Base-by-base conservation (phyloP, 2,329 filamentous ascomycete genomes). In the Lasiodiplodia sp. region DNA sequence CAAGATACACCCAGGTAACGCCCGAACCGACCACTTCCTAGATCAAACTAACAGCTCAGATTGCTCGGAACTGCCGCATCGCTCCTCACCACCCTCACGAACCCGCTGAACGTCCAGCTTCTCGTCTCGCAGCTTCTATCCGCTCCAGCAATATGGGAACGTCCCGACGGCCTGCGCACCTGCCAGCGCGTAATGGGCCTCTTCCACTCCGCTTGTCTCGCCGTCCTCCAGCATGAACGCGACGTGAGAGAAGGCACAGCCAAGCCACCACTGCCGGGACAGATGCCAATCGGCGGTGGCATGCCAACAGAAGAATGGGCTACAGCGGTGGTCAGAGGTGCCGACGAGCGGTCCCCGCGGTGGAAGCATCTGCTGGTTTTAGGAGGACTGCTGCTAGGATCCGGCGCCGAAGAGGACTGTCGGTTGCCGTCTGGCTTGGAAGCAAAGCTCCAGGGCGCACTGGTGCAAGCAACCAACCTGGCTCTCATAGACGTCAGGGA, bases 351-450 rank as follows among this genome's bases (percentile, higher is more conserved):
- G 73, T 90, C 83, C 37, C 86, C 85, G 21, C 84, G 92, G 75
- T 97, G 93, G 93, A 90, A 93, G 78, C 94, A 97, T 78, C 80
- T 94, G 37, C 83, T 97, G n/a, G 86, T 94, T 5, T 86, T 97
- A 10, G 89, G 90, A 0, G 94, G 93, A 3, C 82, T 97, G 25
- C 80, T 97, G 69, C 86, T 95, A 76, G 93, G 92, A 10, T 90
- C 94, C 75, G 91, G 92, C 72, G 83, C 52, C 5, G 77, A 80
- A 71, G 75, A 79, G 72, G 78, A 86, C 18, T 85, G 87, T 70
- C 86, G 89, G 51, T 82, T 88, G 56, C 87, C 90, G 5, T 80
- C 83, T 38, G 79, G 85, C 63, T 84, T 95, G 77, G 86, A 90
- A 56, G 86, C 83, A 40, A 92, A 88, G 52, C 82, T 97, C 0